Evolutionary conservation across 2,329 filamentous ascomycete genomes (phyloP), one percentile per base, ranked within the genome.

Genomic region (Macrophomina pseudophaseolina): DNA sequence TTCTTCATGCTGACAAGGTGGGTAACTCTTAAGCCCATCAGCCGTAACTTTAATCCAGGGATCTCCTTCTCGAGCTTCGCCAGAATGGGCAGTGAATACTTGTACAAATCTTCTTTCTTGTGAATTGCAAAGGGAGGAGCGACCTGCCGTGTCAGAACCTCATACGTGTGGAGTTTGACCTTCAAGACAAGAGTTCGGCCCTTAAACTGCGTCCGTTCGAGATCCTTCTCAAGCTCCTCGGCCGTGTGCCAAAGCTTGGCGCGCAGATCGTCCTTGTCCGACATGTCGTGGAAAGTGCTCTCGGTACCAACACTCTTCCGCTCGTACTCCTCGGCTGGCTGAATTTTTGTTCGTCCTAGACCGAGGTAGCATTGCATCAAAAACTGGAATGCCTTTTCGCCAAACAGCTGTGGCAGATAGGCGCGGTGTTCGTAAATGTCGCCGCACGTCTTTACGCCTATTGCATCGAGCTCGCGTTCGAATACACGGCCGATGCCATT

Each of bases 401-500:
- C 94, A 72, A 98, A 98, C 0, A 99, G 84, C 42, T 86, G 89
- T 14, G 87, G 84, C 3, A 98, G 79, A 69, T 90, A 89, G 18
- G 90, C 88, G 8, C 95, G 87, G 30, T 94, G 85, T 0, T 84
- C 80, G 73, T 93, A 96, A 5, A 98, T 91, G 71, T 98, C 93
- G 2, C 93, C 93, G 74, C 94, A 97, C 0, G 89, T 95, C 75
- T 91, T 91, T 72, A 98, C 86, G 0, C 94, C 94, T 53, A 98
- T 89, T 4, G 94, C 92, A 52, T 92, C 87, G 1, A 99, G 85
- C 75, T 99, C 93, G 66, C 95, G 87, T 79, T 98, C 95, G 68
- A 97, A 90, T 0, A 98, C 95, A 28, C 95, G 87, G 0, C 95
- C 95, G n/a, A 99, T 87, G 0, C 95, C 95, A 71, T 97, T 97